Base-by-base conservation (phyloP, 2,329 filamentous ascomycete species). In the Xylariaceae sp. region DNA sequence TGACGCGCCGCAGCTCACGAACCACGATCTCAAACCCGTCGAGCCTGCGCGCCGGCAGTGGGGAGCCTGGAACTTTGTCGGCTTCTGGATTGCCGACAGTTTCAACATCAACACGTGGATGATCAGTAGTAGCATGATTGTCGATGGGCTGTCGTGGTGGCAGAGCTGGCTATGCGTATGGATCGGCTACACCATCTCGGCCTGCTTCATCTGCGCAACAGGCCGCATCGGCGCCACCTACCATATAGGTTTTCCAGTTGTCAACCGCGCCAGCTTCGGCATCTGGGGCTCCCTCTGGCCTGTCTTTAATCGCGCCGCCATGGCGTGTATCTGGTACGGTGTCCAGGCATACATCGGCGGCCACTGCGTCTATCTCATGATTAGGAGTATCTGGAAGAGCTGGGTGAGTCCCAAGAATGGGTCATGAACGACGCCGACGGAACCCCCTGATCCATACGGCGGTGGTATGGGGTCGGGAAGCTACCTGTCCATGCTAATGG, bases 31-130 rank as follows among this genome's bases (percentile, higher is more conserved):
- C 44, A 88, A 86, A 55, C 68, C 77, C 51, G 86, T 95, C 32
- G 87, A 93, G 55, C 78, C 77, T 12, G 77, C 75, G 43, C 76
- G 86, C 37, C 77, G 89, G 35, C 76, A 85, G 72, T 95, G 89
- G 88, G 78, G 79, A 13, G 65, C 82, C 19, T 87, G 83, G 77
- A 94, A 94, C 59, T 94, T 88, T 55, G 82, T 94, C 25, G 83
- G 77, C 11, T 92, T 92, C 55, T 90, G 85, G 85, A 73, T 92
- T 50, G 81, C 83, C 19, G 84, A 90, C 60, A 83, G 77, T 1
- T 87, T 89, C 64, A 90, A 90, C 57, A 86, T 92, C 55, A 92
- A 90, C 59, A 92, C 86, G 2, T 93, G 86, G 88, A 94, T 93
- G 85, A 92, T 93, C 42, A 83, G 84, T 0, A 86, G 83, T 1